Conservation (phyloP, 345 rosid genomes). For the Rhizophora mangle region DNA sequence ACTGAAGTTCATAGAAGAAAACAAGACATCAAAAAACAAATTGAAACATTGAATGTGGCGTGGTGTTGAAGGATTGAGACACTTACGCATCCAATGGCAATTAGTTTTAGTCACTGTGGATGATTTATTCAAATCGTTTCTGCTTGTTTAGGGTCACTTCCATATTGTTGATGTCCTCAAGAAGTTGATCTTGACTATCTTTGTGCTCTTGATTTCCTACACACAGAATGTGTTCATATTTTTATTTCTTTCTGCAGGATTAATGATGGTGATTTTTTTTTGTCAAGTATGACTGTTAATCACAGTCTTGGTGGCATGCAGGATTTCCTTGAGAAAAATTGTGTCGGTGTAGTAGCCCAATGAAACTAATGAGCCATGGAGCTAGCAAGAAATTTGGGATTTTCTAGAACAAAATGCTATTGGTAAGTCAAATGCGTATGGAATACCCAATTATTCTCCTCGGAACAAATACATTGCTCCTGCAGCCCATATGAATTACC, state of each 20-base stretch:
- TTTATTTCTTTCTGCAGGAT: slow-evolving; percentile 33
- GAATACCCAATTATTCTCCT: too few species aligned
- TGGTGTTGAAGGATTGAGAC: not conserved
- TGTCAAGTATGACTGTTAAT: too few species aligned
- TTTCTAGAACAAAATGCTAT: too few species aligned
- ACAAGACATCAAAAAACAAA: not conserved
- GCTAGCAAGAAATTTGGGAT: too few species aligned
- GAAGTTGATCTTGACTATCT: slow-evolving; percentile 96
- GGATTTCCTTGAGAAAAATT: slow-evolving; percentile 85
- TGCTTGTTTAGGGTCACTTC: slow-evolving; percentile 66
- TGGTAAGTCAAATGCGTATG: too few species aligned
- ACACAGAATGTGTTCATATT: slow-evolving; percentile 89
- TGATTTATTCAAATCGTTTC: not conserved
- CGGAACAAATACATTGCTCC: too few species aligned
- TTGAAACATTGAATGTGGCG: not conserved
- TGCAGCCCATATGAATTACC: too few species aligned
- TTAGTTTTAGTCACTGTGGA: not conserved
- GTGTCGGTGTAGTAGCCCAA: slow-evolving; percentile 65
- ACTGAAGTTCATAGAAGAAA: not conserved
- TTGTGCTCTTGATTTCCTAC: slow-evolving; percentile 76
- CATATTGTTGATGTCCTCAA: slow-evolving; percentile 85
- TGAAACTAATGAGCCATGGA: too few species aligned
- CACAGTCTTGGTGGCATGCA: slow-evolving; percentile 17
- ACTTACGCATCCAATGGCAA: not conserved
- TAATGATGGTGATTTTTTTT: not conserved